Evolutionary conservation across 257 asterid genomes (phyloP).

Genomic region (Capsicum pubescens): DNA sequence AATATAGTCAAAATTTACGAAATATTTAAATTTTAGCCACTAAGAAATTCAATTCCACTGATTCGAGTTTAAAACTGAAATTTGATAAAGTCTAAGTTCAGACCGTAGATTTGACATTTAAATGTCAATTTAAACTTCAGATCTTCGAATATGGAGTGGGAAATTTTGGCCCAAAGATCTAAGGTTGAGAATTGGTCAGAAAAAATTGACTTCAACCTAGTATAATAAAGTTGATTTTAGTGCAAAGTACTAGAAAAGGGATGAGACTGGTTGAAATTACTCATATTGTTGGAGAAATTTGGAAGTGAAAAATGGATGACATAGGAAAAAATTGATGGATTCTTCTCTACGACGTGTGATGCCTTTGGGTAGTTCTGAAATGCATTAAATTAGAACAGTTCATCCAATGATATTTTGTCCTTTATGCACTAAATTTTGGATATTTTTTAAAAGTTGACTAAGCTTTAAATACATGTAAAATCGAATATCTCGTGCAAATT

Average conservation of each 20-base stretch:
- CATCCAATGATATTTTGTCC: background rate
- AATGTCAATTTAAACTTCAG: background rate
- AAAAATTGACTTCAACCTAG: background rate
- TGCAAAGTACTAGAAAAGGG: background rate
- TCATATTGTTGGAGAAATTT: too few relatives aligned
- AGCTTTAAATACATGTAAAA: background rate
- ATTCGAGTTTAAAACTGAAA: background rate
- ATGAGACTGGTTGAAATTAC: too few relatives aligned
- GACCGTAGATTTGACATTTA: background rate
- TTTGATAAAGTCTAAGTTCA: background rate
- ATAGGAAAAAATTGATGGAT: too few relatives aligned
- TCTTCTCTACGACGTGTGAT: background rate
- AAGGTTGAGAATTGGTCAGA: background rate
- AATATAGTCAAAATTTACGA: background rate
- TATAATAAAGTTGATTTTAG: background rate
- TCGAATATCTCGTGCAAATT: background rate
- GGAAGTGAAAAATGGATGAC: too few relatives aligned
- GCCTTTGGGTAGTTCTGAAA: too few relatives aligned
- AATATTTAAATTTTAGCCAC: background rate
- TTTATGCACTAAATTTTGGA: too few relatives aligned
- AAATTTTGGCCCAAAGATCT: background rate
- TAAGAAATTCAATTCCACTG: background rate
- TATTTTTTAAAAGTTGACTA: too few relatives aligned
- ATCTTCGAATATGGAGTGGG: background rate
- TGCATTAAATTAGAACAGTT: too few relatives aligned